Base-by-base conservation (phyloP, 2,329 filamentous ascomycete species). In the Cryphonectria nitschkei region DNA sequence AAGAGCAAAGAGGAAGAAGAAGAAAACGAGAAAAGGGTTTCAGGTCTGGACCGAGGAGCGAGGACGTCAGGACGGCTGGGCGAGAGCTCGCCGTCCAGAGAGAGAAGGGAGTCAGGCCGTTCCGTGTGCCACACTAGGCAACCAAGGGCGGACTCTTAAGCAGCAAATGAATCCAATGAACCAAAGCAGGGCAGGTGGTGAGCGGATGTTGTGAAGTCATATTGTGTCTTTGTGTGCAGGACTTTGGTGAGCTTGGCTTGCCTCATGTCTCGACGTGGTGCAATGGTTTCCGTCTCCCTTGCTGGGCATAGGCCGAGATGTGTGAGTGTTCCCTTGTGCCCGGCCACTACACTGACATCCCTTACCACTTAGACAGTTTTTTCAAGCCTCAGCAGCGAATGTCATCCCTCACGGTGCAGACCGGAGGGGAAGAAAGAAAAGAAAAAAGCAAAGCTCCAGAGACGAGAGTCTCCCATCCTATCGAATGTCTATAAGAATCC, bases 401-500 rank as follows among this genome's bases (percentile, higher is more conserved):
- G 58, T 6, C 54, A 67, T 72, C 70, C 70, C 70, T 72, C 69
- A 52, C 64, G 34, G 50, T 65, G 66, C 22, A 46, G 6, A 13
- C 32, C 46, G 64, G 26, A 41, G 67, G 41, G 13, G 37, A 43
- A 61, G 34, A 6, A 50, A 50, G 37, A 22, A 14, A n/a, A 14
- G 41, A 13, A 22, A 5, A 50, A 22, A 8, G 1, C 9, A 39
- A 39, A 50, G 54, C 54, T 34, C 54, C 54, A 58, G 54, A 32
- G 13, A 29, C 0, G 11, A 41, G 41, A 16, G 13, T 43, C 41
- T 26, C 13, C 5, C 54, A 19, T 22, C 41, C 19, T 3, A 14
- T 29, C 32, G 61, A 61, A 62, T 29, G 26, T 52, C 65, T 71
- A 71, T 71, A 71, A 71, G 58, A 68, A 61, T 68, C 52, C 39